Evolutionary conservation across 768 basidiomycete species (phyloP).

Genomic region (Auriculariales sp.): DNA sequence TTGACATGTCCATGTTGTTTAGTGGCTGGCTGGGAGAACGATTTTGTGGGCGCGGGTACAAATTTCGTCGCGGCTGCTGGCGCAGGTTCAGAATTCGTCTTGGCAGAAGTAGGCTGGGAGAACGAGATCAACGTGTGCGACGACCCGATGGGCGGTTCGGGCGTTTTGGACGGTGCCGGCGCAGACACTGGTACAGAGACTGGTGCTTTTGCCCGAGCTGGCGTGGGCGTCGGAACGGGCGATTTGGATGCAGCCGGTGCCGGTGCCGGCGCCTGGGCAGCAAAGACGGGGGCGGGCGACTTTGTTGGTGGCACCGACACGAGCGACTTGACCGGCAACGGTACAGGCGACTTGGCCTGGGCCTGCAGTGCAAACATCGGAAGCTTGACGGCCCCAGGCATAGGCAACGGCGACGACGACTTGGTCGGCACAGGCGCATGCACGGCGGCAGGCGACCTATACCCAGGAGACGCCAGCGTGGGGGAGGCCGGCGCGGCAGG

Average conservation of each 20-base stretch:
- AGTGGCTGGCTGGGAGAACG: background rate
- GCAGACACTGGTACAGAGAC: conserved; percentile 19
- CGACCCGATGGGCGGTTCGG: conserved; percentile 38
- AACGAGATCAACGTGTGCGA: conserved; percentile 63
- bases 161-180: conserved; percentile 27
- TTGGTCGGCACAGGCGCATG: too few species aligned
- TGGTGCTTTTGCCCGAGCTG: background rate
- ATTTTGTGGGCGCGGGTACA: too few species aligned
- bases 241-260: background rate
- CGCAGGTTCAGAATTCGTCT: conserved; percentile 14
- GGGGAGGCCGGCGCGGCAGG: too few species aligned
- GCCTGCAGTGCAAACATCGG: too few species aligned
- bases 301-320: background rate
- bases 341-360: background rate
- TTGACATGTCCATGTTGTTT: conserved; percentile 28
- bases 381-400: too few species aligned
- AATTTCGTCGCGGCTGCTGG: too few species aligned
- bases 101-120: conserved; percentile 23
- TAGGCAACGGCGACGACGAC: too few species aligned
- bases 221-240: background rate
- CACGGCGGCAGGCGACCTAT: too few species aligned
- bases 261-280: too few species aligned
- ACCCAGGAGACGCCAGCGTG: too few species aligned
- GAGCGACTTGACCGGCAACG: background rate
- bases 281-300: too few species aligned